Evolutionary conservation across 2,329 filamentous ascomycete species (phyloP).

Genomic region (Fusarium secorum): DNA sequence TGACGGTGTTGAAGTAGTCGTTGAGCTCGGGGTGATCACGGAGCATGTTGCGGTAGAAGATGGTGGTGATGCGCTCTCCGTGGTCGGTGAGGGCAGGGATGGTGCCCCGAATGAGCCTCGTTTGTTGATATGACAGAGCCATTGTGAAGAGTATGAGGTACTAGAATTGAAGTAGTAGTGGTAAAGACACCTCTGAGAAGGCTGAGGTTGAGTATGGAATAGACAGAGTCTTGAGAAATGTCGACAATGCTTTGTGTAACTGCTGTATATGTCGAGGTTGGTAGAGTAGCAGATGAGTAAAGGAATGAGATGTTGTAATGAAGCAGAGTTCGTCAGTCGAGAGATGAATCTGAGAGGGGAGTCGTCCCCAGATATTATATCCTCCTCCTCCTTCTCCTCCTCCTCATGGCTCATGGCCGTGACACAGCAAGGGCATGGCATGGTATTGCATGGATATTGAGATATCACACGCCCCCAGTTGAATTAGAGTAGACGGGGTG

Average conservation of each 20-base stretch:
- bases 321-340: conserved; percentile 6
- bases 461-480: conserved; percentile 20
- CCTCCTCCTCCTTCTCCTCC: conserved; percentile 1
- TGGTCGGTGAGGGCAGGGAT: conserved; percentile 73
- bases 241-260: not conserved
- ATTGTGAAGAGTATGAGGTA: conserved; percentile 35
- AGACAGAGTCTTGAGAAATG: not conserved
- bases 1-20: conserved; percentile 70
- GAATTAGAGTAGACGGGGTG: conserved; percentile 13
- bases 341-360: not conserved
- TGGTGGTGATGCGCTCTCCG: conserved; percentile 72
- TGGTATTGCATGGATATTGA: conserved; percentile 6
- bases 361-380: conserved; percentile 38
- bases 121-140: conserved; percentile 62
- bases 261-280: not conserved
- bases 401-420: not conserved
- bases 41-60: conserved; percentile 77
- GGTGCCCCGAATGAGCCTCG: conserved; percentile 72
- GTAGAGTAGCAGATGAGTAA: not conserved
- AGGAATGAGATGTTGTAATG: conserved; percentile 2
- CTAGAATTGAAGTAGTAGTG: conserved; percentile 1
- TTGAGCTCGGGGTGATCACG: conserved; percentile 70
- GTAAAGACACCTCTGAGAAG: not conserved
- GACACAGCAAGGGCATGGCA: conserved; percentile 17
- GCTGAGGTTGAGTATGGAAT: not conserved